These are phyloP conservation scores for Ogataea hybrid DNA, from an alignment of 1,139 yeast species.

Conservation along the genomic window DNA sequence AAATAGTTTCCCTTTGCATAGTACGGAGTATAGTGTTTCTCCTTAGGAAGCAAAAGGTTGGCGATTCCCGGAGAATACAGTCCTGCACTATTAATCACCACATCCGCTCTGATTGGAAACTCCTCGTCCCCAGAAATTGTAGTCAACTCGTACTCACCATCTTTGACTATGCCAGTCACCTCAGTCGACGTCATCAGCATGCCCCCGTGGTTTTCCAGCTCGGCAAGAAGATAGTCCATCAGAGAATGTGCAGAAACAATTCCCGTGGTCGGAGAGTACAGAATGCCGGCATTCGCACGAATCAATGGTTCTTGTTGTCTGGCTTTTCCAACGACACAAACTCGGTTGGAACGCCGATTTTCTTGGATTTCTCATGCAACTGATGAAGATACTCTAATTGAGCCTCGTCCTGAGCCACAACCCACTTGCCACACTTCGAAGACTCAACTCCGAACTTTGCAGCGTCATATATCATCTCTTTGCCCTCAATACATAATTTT, in stretches of 20 bases:
- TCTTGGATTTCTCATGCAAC: constrained; percentile 46
- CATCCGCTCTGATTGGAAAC: constrained; percentile 50
- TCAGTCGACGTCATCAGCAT: constrained; percentile 63
- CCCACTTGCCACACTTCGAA: constrained; percentile 78
- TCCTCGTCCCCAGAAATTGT: constrained; percentile 38
- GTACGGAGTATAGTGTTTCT: too few species aligned
- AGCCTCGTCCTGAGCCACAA: constrained; percentile 75
- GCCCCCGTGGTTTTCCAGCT: constrained; percentile 57
- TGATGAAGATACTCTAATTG: constrained; percentile 59
- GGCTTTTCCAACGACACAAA: constrained; percentile 49
- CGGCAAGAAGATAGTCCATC: constrained; percentile 55
- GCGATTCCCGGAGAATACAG: too few species aligned
- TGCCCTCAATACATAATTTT: constrained; percentile 71
- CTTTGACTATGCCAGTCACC: constrained; percentile 44
- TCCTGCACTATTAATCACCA: too few species aligned
- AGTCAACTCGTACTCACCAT: constrained; percentile 31
- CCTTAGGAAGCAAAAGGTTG: too few species aligned
- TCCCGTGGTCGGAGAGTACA: constrained; percentile 84
- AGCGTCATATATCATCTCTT: constrained; percentile 59
- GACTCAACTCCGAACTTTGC: constrained; percentile 53
- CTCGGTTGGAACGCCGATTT: constrained; percentile 57
- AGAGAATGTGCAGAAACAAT: constrained; percentile 79
- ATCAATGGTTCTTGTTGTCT: constrained; percentile 61
- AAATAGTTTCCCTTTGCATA: too few species aligned
- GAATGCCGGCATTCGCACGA: constrained; percentile 55